Conservation (phyloP, 805 yeast genomes). For the Saitoella complicata region DNA sequence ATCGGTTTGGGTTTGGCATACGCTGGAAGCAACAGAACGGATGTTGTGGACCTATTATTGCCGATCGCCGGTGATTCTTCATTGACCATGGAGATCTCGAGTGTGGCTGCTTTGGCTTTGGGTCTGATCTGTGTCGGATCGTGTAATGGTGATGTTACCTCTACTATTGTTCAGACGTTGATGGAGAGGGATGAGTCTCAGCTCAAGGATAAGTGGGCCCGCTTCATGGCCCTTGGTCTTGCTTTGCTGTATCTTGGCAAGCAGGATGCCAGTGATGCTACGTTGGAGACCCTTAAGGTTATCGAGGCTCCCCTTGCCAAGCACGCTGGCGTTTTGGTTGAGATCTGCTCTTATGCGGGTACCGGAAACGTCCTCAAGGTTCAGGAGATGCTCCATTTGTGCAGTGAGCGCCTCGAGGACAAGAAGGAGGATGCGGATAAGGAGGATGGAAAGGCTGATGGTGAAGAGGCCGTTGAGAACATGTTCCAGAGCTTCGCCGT, state of each 20-base stretch:
- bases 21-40: slow-evolving; percentile 85
- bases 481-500: slow-evolving; percentile 77
- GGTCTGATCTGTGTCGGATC: slow-evolving; percentile 95
- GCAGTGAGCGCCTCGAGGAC: slow-evolving; percentile 26
- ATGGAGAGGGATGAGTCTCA: slow-evolving; percentile 70
- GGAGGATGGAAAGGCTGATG: slow-evolving; percentile 17
- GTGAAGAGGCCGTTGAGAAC: slow-evolving; percentile 31
- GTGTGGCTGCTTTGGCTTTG: slow-evolving; percentile 76
- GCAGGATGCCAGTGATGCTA: slow-evolving; percentile 76
- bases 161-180: slow-evolving; percentile 78
- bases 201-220: slow-evolving; percentile 69
- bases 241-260: slow-evolving; percentile 87
- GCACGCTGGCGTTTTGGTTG: slow-evolving; percentile 75
- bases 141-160: slow-evolving; percentile 83
- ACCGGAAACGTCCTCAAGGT: slow-evolving; percentile 94
- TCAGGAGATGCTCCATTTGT: slow-evolving; percentile 73
- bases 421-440: slow-evolving; percentile 26
- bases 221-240: slow-evolving; percentile 79
- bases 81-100: slow-evolving; percentile 58
- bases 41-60: slow-evolving; percentile 54
- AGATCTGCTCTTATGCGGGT: slow-evolving; percentile 90
- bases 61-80: slow-evolving; percentile 72
- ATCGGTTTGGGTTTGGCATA: slow-evolving; percentile 87
- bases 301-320: slow-evolving; percentile 88
- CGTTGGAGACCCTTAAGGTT: slow-evolving; percentile 82